Conservation (phyloP, 2,329 filamentous ascomycete species). For the Ilyonectria robusta region DNA sequence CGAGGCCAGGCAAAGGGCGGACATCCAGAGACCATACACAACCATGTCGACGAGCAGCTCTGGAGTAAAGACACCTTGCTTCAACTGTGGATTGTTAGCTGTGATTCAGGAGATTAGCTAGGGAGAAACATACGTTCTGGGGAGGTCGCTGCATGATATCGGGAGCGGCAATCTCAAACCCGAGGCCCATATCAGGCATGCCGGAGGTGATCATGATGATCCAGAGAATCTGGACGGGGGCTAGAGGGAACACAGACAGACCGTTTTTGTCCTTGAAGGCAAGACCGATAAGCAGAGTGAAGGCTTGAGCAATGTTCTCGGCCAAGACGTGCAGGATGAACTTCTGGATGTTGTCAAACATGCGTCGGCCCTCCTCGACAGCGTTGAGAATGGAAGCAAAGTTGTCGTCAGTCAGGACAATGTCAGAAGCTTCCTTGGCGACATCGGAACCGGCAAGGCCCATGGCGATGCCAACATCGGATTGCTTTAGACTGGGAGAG, state of each 20-base stretch:
- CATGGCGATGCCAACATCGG: conserved; percentile 82
- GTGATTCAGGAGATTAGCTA: too few species aligned
- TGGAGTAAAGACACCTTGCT: conserved; percentile 73
- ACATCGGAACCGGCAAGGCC: conserved; percentile 78
- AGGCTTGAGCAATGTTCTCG: conserved; percentile 79
- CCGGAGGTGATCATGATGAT: conserved; percentile 85
- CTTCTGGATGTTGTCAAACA: conserved; percentile 83
- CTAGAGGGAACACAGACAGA: conserved; percentile 79
- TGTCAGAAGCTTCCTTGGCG: conserved; percentile 76
- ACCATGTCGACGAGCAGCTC: conserved; percentile 77
- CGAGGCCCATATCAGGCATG: conserved; percentile 82
- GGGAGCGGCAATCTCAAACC: conserved; percentile 77
- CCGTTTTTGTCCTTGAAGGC: conserved; percentile 75
- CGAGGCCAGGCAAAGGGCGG: conserved; percentile 67
- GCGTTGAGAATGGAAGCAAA: conserved; percentile 80
- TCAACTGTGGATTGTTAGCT: conserved; percentile 46
- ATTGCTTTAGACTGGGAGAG: conserved; percentile 75
- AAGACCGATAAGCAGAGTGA: conserved; percentile 77
- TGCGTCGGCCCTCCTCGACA: conserved; percentile 78
- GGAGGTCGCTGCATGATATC: conserved; percentile 80
- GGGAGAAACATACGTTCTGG: conserved; percentile 63
- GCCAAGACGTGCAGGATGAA: conserved; percentile 78
- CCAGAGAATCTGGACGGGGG: conserved; percentile 83
- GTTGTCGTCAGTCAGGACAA: conserved; percentile 81
- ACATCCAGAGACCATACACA: conserved; percentile 78